Evolutionary conservation across 2,329 filamentous ascomycete genomes (phyloP).

Genomic region (Talaromyces sp.): DNA sequence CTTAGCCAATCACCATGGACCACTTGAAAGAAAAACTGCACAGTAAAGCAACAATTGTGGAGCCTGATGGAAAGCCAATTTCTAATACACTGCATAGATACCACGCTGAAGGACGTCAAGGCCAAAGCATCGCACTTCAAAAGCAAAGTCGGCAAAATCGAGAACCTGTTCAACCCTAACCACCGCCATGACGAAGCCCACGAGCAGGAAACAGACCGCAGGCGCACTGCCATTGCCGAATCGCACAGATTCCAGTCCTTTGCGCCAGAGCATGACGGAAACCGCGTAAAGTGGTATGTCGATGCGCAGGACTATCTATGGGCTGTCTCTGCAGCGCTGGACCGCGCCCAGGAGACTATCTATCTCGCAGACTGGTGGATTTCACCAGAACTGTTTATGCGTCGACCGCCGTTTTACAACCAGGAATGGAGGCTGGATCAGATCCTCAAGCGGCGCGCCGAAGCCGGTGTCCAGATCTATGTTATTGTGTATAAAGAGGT

Average conservation of each 20-base stretch:
- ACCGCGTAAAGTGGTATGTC: constrained; percentile 94
- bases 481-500: constrained; percentile 71
- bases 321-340: constrained; percentile 68
- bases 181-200: constrained; percentile 89
- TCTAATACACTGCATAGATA: background rate
- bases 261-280: constrained; percentile 79
- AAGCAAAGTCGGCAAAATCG: constrained; percentile 59
- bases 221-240: constrained; percentile 58
- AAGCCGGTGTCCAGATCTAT: constrained; percentile 91
- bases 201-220: constrained; percentile 76
- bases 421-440: constrained; percentile 58
- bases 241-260: constrained; percentile 83
- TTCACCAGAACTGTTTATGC: constrained; percentile 58
- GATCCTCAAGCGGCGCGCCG: constrained; percentile 73
- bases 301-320: constrained; percentile 95
- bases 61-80: background rate
- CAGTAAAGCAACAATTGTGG: background rate
- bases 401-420: constrained; percentile 74
- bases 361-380: constrained; percentile 57
- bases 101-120: constrained; percentile 6
- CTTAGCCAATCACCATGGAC: constrained; percentile 6
- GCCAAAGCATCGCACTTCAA: constrained; percentile 42
- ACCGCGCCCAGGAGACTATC: constrained; percentile 83
- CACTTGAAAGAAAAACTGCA: constrained; percentile 9
- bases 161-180: constrained; percentile 71